A percentile compares a stretch with the other conserved stretches of the same genome.
phyloP scores from a whole-genome alignment of 1,284 basidiomycete genomes.

The Puccinia horiana region DNA sequence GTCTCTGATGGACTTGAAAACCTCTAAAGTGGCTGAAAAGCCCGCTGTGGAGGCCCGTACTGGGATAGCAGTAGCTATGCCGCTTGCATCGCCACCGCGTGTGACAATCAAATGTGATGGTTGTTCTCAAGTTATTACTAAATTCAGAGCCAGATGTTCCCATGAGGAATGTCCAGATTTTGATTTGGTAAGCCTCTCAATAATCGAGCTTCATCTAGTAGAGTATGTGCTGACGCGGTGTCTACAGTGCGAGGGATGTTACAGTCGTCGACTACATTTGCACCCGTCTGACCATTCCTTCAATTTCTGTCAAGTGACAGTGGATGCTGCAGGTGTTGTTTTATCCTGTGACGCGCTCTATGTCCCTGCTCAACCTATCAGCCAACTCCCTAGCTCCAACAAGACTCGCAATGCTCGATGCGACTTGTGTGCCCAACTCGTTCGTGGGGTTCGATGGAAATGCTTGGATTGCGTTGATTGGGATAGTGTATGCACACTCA shows the following conservation, averaged over 20 bases:
- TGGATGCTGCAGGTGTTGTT: not conserved
- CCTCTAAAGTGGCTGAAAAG: not conserved
- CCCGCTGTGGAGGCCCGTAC: not conserved
- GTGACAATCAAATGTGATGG: conserved; percentile 24
- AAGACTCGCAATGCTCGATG: conserved; percentile 67
- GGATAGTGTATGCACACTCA: conserved; percentile 63
- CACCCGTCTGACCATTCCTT: conserved; percentile 35
- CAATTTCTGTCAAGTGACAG: not conserved
- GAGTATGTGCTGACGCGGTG: not conserved
- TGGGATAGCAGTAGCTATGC: no score
- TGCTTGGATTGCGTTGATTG: conserved; percentile 60
- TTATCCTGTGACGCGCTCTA: not conserved
- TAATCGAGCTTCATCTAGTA: not conserved
- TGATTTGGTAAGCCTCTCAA: conserved; percentile 22
- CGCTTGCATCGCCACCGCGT: conserved; percentile 11
- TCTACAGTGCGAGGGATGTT: conserved; percentile 33
- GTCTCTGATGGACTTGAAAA: not conserved
- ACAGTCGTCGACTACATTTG: not conserved
- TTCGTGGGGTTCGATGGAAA: conserved; percentile 72
- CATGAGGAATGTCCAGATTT: conserved; percentile 34
- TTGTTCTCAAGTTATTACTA: conserved; percentile 6
- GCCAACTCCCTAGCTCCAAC: not conserved
- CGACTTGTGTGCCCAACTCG: conserved; percentile 68
- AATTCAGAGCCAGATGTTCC: conserved; percentile 29
- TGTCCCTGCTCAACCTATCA: not conserved